phyloP scores from a whole-genome alignment of 2,329 filamentous ascomycete species.

The Dactylonectria macrodidyma region DNA sequence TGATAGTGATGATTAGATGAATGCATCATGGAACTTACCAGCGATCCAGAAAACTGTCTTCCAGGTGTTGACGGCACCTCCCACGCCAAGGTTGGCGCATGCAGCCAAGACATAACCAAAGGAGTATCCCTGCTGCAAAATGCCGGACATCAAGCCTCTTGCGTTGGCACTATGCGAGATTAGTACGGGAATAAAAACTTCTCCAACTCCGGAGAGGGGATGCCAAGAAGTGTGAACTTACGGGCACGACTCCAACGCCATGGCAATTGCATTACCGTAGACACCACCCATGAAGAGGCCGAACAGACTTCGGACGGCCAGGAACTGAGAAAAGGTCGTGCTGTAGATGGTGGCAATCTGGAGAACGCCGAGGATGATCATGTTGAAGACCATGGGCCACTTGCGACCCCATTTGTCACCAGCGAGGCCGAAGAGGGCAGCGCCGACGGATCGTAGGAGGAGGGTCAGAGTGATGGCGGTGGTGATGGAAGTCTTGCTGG shows the following conservation, averaged over 20 bases:
- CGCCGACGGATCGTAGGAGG: slow-evolving; percentile 81
- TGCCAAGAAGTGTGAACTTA: slow-evolving; percentile 53
- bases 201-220: slow-evolving; percentile 36
- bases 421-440: slow-evolving; percentile 81
- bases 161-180: slow-evolving; percentile 67
- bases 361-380: slow-evolving; percentile 77
- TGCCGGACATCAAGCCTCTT: slow-evolving; percentile 85
- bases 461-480: slow-evolving; percentile 84
- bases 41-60: slow-evolving; percentile 84
- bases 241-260: slow-evolving; percentile 82
- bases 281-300: slow-evolving; percentile 87
- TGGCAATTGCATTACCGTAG: slow-evolving; percentile 84
- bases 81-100: slow-evolving; percentile 81
- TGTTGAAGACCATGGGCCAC: slow-evolving; percentile 87
- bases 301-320: slow-evolving; percentile 81
- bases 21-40: slow-evolving; percentile 47
- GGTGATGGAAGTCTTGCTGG: slow-evolving; percentile 76
- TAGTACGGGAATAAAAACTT: slow-evolving; percentile 39
- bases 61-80: slow-evolving; percentile 75
- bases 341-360: slow-evolving; percentile 86
- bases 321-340: slow-evolving; percentile 78
- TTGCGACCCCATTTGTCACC: slow-evolving; percentile 87
- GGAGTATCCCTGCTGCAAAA: slow-evolving; percentile 86
- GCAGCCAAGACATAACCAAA: slow-evolving; percentile 86
- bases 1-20: too few relatives aligned